Percentiles rank a stretch among this genome's conserved stretches.
phyloP scores from a whole-genome alignment of 2,329 filamentous ascomycete species.

The Fusarium fracticaudum region DNA sequence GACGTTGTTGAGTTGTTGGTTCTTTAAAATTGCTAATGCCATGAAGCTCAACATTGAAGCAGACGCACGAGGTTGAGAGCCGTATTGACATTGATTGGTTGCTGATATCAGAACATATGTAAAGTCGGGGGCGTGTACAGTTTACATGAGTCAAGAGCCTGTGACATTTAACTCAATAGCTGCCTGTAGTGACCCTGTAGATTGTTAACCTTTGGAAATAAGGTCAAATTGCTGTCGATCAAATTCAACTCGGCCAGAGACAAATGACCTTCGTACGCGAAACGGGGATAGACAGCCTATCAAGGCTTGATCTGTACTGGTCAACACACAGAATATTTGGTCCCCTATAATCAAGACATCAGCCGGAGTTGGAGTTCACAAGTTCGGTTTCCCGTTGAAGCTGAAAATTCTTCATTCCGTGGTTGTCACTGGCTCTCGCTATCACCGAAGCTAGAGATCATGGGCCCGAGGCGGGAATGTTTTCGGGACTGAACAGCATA shows the following conservation, averaged over 20 bases:
- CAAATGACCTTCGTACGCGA: not conserved
- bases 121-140: not conserved
- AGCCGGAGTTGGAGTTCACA: conserved; percentile 15
- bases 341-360: conserved; percentile 9
- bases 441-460: conserved; percentile 22
- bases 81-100: not conserved
- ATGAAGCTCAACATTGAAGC: not conserved
- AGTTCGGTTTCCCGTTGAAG: conserved; percentile 27
- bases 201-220: not conserved
- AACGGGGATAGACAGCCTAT: conserved; percentile 15
- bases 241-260: not conserved
- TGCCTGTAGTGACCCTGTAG: not conserved
- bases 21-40: not conserved
- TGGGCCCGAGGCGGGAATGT: not conserved
- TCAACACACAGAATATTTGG: not conserved
- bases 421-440: conserved; percentile 15
- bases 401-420: conserved; percentile 14
- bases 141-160: conserved; percentile 26
- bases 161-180: not conserved
- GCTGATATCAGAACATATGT: not conserved
- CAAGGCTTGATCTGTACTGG: not conserved
- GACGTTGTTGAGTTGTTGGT: conserved; percentile 7
- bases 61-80: not conserved
- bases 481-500: not conserved
- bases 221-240: not conserved